Evolutionary conservation across 108 stramenopile genomes (phyloP).

Genomic region (Nannochloropsis salina): DNA sequence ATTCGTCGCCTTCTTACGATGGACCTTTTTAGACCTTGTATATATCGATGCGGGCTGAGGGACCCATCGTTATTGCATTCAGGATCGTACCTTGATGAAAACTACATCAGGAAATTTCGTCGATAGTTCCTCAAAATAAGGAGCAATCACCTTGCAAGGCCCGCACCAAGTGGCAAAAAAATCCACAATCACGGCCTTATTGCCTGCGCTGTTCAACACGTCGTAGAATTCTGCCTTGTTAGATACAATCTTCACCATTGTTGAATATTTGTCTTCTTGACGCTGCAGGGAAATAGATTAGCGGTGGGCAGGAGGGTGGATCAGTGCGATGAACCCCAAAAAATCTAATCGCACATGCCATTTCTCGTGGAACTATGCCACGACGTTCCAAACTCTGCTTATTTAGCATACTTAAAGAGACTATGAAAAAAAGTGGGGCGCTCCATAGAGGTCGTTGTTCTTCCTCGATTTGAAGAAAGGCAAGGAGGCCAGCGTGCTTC

Average conservation of each 20-base stretch:
- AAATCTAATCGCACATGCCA: too few species aligned
- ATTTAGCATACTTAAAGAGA: too few species aligned
- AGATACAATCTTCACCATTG: background rate
- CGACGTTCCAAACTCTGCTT: too few species aligned
- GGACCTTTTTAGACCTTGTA: background rate
- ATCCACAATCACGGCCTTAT: constrained; percentile 68
- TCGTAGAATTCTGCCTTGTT: constrained; percentile 60
- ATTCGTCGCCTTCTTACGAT: background rate
- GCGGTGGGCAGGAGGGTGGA: too few species aligned
- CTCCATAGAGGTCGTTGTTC: too few species aligned
- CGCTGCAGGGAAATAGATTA: too few species aligned
- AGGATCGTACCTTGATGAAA: constrained; percentile 49
- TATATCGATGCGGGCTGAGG: too few species aligned
- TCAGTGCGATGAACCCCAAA: too few species aligned
- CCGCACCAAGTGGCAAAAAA: constrained; percentile 90
- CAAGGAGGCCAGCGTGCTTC: too few species aligned
- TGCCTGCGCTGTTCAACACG: constrained; percentile 48
- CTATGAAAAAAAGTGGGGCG: too few species aligned
- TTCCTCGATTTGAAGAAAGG: too few species aligned
- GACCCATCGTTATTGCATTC: background rate
- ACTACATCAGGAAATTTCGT: constrained; percentile 44
- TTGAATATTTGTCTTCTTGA: background rate
- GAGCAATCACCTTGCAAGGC: constrained; percentile 73
- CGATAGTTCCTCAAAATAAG: constrained; percentile 44
- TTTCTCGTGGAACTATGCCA: too few species aligned